Base-by-base conservation (phyloP, 257 asterid genomes). In the Solanum chiquidenum region DNA sequence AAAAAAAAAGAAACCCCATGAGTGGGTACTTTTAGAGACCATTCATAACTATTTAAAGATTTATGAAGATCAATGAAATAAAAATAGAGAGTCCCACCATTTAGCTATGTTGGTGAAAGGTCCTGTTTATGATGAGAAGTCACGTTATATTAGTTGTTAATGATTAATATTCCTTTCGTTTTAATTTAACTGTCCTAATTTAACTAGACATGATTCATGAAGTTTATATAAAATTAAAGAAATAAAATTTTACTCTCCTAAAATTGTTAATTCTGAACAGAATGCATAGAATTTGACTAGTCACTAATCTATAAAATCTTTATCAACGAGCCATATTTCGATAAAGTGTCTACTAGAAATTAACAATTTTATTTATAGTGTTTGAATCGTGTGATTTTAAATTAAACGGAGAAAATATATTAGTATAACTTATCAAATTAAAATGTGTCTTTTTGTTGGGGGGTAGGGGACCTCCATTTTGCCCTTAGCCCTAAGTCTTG, bases 21-120 rank as follows among this genome's bases (percentile, higher is more conserved):
- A 46, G 64, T 29, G 69, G 37, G 27, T 20, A 9, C 42, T 29
- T 80, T 29, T 46, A 46, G 85, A 46, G 85, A 80, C 85, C 69
- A 62, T 62, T 9, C 69, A 49, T 46, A 80, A 80, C 40, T 80
- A 58, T 80, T 80, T 8, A 80, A 79, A 80, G 68, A 46, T 80
- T 34, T 80, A 80, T 80, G 85, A 80, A 80, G 85, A 80, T 80
- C 42, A 29, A 46, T 64, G 64, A 88, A 71, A 46, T 83, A 62
- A 87, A 89, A 88, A 75, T 72, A 71, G 44, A n/a, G 79, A 60
- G 89, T 87, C 87, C 93, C 89, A 89, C 91, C 85, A 69, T 86
- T 87, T 73, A 25, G 5, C 79, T 86, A 88, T 89, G 85, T 88
- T 85, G 88, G 86, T 86, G 86, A 87, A 88, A 91, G 88, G 90